phyloP scores from a whole-genome alignment of 2,329 filamentous ascomycete species.

The Fusarium albidum region DNA sequence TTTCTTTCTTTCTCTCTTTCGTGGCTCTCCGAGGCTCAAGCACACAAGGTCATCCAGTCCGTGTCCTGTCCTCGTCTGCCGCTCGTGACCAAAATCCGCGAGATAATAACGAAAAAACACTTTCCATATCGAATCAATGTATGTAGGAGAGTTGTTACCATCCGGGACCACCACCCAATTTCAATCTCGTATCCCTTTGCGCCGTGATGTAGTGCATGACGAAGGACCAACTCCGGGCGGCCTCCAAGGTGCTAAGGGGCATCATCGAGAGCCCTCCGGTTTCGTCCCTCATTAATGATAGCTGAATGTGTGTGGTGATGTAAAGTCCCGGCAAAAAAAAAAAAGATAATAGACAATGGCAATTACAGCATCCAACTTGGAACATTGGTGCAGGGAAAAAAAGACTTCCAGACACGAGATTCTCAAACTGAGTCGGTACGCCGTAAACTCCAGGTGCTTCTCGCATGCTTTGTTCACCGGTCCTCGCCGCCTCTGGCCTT shows the following conservation, averaged over 20 bases:
- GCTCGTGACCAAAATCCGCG: constrained; percentile 28
- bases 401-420: constrained; percentile 35
- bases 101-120: constrained; percentile 2
- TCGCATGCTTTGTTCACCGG: constrained; percentile 49
- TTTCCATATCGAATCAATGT: constrained; percentile 37
- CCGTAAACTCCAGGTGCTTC: constrained; percentile 36
- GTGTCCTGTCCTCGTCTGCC: constrained; percentile 24
- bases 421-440: constrained; percentile 35
- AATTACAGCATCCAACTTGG: constrained; percentile 41
- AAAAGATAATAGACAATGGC: constrained; percentile 35
- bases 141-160: constrained; percentile 38
- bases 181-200: constrained; percentile 39
- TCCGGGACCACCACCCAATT: constrained; percentile 36
- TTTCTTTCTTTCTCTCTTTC: constrained; percentile 26
- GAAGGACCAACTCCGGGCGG: constrained; percentile 29
- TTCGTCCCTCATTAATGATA: constrained; percentile 40
- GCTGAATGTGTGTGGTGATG: constrained; percentile 35
- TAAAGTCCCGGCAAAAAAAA: constrained; percentile 34
- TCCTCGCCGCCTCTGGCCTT: constrained; percentile 73
- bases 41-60: constrained; percentile 32
- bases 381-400: constrained; percentile 35
- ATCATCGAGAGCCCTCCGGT: constrained; percentile 34
- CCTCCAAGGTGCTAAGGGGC: constrained; percentile 32
- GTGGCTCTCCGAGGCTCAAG: constrained; percentile 15
- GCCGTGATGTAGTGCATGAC: constrained; percentile 34